Evolutionary conservation across 208 protist genomes (phyloP).

Genomic region (Crithidia expoeki): DNA sequence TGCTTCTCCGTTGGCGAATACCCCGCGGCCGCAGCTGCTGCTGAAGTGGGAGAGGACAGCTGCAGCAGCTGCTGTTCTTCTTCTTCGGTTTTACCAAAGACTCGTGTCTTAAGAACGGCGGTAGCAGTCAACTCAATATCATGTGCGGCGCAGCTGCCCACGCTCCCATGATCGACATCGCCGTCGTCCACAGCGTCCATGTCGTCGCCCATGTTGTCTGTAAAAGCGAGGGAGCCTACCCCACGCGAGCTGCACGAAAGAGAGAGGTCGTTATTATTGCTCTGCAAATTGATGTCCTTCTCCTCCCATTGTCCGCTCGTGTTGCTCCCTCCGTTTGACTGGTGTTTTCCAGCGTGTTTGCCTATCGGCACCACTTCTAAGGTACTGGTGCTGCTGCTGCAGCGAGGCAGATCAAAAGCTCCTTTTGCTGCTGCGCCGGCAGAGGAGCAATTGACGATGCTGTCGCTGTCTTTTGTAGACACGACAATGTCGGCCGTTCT

Average conservation of each 20-base stretch:
- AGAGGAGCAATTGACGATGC: neutral
- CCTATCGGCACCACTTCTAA: neutral
- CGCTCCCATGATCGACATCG: slow-evolving; percentile 1
- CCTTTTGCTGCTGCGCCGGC: neutral
- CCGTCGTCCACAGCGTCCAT: slow-evolving; percentile 3
- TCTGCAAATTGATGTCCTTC: neutral
- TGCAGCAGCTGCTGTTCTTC: neutral
- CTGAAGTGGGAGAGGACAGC: neutral
- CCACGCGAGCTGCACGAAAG: slow-evolving; percentile 18
- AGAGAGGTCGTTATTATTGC: neutral
- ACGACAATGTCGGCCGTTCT: neutral
- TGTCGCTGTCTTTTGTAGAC: neutral
- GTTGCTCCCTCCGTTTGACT: neutral
- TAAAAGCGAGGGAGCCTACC: neutral
- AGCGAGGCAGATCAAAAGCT: neutral
- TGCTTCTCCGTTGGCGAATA: no score
- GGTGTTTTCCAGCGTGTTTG: no score
- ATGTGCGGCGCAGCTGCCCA: neutral
- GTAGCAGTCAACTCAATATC: neutral
- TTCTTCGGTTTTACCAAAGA: no score
- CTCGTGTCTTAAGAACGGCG: neutral
- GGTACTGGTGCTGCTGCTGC: neutral
- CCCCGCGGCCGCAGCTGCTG: neutral
- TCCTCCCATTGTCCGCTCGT: neutral
- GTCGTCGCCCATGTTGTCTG: slow-evolving; percentile 3